Evolutionary conservation across 2,329 filamentous ascomycete genomes (phyloP), one percentile per base, ranked within the genome.

Genomic region (Cladosporium sphaerospermum): DNA sequence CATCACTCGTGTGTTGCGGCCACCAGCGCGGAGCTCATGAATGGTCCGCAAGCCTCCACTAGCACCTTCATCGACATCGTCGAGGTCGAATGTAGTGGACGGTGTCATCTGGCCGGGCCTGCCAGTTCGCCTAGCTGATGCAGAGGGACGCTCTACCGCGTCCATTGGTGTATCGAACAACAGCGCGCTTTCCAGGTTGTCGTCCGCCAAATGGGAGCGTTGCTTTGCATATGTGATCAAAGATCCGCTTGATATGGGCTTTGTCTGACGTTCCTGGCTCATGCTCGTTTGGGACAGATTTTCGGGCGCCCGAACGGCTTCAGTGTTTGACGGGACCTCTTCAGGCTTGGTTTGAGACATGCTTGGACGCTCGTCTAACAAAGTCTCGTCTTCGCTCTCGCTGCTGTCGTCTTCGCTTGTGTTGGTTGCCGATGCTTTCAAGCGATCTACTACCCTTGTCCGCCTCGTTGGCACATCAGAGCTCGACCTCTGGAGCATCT

Each of bases 1-100:
- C 45, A 77, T 70, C 57, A 84, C 81, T 43, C 79, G 75, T 42
- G 74, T 73, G 57, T 81, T 81, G 32, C 76, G 74, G 2, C 82
- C 82, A 48, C 78, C 75, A 39, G 78, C 78, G 52, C 81, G 74
- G 33, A 85, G 71, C 62, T 85, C 82, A 57, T 85, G 81, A 23
- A 84, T 80, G 52, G 78, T 81, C 54, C 79, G 75, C 44, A 82
- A 73, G 23, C 69, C 64, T 16, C 69, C 69, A 61, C 71, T 61
- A 53, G 68, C 61, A 44, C 65, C 69, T 36, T 74, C 71, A 31
- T 71, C 71, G 11, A 76, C 74, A 11, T 76, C 73, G 4, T 76
- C 72, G 13, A 67, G 56, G 44, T 68, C 61, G 37, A 66, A 62
- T n/a, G 61, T 37, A 3, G 9, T 44, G 32, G 52, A 37, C n/a